phyloP scores from a whole-genome alignment of 2,329 filamentous ascomycete genomes.

The Diaporthe eres region DNA sequence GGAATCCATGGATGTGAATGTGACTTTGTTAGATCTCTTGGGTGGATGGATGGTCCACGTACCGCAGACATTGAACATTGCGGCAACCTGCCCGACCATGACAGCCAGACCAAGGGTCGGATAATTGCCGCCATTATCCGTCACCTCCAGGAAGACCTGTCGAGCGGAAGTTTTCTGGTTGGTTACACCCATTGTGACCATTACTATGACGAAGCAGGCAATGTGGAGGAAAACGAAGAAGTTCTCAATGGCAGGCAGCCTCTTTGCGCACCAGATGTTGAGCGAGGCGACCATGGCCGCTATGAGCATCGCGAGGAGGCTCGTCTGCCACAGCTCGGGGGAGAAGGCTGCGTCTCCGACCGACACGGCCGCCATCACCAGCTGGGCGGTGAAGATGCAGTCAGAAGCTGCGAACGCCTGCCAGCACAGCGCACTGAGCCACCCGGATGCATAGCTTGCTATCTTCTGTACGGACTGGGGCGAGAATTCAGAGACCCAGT shows the following conservation, averaged over 20 bases:
- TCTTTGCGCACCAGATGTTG: conserved; percentile 62
- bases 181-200: conserved; percentile 47
- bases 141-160: conserved; percentile 50
- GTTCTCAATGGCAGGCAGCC: conserved; percentile 65
- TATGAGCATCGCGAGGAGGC: conserved; percentile 63
- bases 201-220: conserved; percentile 47
- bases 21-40: conserved; percentile 40
- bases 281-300: conserved; percentile 57
- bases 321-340: conserved; percentile 42
- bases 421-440: conserved; percentile 64
- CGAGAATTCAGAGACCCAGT: conserved; percentile 70
- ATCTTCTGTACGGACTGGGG: conserved; percentile 64
- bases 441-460: conserved; percentile 66
- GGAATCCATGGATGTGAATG: conserved; percentile 46
- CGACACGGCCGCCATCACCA: conserved; percentile 18
- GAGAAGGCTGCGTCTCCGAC: neutral
- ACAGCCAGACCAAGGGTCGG: conserved; percentile 52
- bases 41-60: conserved; percentile 48
- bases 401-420: conserved; percentile 53
- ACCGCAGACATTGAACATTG: conserved; percentile 22
- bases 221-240: conserved; percentile 63
- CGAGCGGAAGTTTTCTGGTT: conserved; percentile 43
- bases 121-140: conserved; percentile 50
- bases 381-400: conserved; percentile 17
- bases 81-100: conserved; percentile 48